These are phyloP conservation scores for Trichosporon faecale DNA, from an alignment of 1,284 basidiomycete genomes.

Conservation along the genomic window DNA sequence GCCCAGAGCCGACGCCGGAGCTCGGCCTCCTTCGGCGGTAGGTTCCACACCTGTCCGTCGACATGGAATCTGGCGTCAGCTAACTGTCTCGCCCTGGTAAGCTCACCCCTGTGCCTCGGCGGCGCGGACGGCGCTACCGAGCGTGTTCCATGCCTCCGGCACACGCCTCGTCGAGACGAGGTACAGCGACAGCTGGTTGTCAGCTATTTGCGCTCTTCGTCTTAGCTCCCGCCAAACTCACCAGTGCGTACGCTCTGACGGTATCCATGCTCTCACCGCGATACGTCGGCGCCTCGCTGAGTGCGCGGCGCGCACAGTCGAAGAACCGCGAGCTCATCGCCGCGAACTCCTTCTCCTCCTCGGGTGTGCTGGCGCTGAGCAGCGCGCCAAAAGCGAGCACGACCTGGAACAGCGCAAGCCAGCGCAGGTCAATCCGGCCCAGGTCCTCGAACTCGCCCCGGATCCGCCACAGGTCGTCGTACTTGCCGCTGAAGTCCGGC, in stretches of 20 bases:
- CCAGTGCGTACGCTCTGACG: constrained; percentile 31
- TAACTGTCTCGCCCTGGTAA: not conserved
- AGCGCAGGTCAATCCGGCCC: constrained; percentile 34
- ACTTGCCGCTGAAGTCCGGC: constrained; percentile 32
- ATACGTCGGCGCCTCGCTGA: constrained; percentile 33
- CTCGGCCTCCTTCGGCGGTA: constrained; percentile 33
- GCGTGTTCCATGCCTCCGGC: constrained; percentile 37
- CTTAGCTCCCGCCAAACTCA: no score
- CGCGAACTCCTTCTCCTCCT: constrained; percentile 24
- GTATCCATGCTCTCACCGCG: constrained; percentile 38
- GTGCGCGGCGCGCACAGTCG: constrained; percentile 29
- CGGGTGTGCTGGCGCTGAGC: constrained; percentile 23
- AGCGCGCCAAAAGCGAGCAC: constrained; percentile 38
- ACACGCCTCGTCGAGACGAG: constrained; percentile 32
- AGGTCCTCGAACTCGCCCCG: constrained; percentile 31
- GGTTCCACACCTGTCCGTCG: constrained; percentile 36
- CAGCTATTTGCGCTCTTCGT: not conserved
- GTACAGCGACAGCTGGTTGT: constrained; percentile 32
- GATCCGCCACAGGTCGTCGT: constrained; percentile 30
- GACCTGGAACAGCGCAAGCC: constrained; percentile 36
- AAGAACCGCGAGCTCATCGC: constrained; percentile 29
- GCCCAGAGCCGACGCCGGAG: constrained; percentile 38
- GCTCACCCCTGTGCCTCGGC: constrained; percentile 40
- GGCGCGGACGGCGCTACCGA: constrained; percentile 30
- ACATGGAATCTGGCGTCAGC: constrained; percentile 33